Percentiles rank a stretch among this genome's conserved stretches.
Conservation (phyloP, 805 yeast species). For the Gaillardinia entomophila region DNA sequence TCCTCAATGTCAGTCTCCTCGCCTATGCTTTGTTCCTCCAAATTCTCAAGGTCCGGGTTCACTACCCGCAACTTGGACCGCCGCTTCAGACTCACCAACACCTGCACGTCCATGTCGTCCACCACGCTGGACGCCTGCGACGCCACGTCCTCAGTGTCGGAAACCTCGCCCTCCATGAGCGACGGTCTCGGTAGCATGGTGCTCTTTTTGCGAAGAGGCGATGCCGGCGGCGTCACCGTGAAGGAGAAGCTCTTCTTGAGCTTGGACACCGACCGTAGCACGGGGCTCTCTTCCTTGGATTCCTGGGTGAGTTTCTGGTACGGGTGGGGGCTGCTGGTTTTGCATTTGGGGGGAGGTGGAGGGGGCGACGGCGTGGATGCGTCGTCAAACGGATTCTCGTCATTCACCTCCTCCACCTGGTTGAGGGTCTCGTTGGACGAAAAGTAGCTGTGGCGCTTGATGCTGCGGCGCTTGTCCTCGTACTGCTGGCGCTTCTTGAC, state of each 20-base stretch:
- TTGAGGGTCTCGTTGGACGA: conserved; percentile 24
- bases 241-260: conserved; percentile 19
- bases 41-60: conserved; percentile 48
- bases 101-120: conserved; percentile 60
- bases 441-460: conserved; percentile 17
- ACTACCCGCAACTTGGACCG: conserved; percentile 54
- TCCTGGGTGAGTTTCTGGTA: conserved; percentile 1
- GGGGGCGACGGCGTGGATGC: not conserved
- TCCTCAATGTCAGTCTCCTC: too few relatives aligned
- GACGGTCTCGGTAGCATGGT: not conserved
- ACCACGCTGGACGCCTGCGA: conserved; percentile 24
- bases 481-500: conserved; percentile 43
- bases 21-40: too few relatives aligned
- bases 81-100: conserved; percentile 61
- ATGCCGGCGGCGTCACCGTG: conserved; percentile 14
- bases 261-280: conserved; percentile 11
- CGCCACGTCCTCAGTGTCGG: conserved; percentile 2
- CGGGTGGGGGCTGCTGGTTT: not conserved
- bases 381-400: conserved; percentile 4
- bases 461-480: conserved; percentile 18
- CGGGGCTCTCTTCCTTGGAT: conserved; percentile 1
- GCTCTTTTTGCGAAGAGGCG: conserved; percentile 10
- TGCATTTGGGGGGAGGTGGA: conserved; percentile 1
- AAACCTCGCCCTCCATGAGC: not conserved
- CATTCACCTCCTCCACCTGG: conserved; percentile 6